Conservation (phyloP, 495 filamentous ascomycete species). For the Annulohypoxylon moriforme region DNA sequence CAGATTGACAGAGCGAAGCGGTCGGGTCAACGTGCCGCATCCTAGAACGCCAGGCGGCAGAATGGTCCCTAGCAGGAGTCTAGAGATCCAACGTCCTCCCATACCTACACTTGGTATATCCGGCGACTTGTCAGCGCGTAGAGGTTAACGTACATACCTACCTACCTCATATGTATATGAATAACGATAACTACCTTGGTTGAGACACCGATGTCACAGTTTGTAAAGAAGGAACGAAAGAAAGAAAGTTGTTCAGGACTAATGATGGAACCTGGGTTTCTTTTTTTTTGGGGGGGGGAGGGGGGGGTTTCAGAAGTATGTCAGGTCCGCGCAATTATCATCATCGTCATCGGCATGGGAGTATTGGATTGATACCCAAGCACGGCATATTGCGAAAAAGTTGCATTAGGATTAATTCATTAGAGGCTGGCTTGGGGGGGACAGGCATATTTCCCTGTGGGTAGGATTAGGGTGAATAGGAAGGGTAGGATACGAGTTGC, state of each 20-base stretch:
- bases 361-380: slow-evolving; percentile 39
- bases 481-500: not conserved
- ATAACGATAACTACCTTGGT: slow-evolving; percentile 9
- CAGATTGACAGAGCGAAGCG: slow-evolving; percentile 54
- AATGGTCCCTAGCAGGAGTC: slow-evolving; percentile 58
- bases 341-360: slow-evolving; percentile 29
- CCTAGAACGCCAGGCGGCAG: slow-evolving; percentile 65
- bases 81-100: slow-evolving; percentile 59
- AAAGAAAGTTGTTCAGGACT: not conserved
- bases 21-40: slow-evolving; percentile 65
- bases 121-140: slow-evolving; percentile 37
- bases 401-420: slow-evolving; percentile 32
- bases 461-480: too few species aligned
- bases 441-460: not conserved
- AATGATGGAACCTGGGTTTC: slow-evolving; percentile 1
- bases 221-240: not conserved
- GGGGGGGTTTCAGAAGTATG: too few species aligned
- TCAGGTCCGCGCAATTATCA: slow-evolving; percentile 16
- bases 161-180: too few species aligned
- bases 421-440: slow-evolving; percentile 17
- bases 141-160: slow-evolving; percentile 36
- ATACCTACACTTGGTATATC: slow-evolving; percentile 47
- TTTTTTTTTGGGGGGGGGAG: too few species aligned
- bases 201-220: not conserved
- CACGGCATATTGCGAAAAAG: slow-evolving; percentile 32